A percentile compares a stretch with the other conserved stretches of the same genome.
These are phyloP conservation scores for Fistulifera pelliculosa DNA, from an alignment of 108 stramenopile genomes.

Conservation along the genomic window DNA sequence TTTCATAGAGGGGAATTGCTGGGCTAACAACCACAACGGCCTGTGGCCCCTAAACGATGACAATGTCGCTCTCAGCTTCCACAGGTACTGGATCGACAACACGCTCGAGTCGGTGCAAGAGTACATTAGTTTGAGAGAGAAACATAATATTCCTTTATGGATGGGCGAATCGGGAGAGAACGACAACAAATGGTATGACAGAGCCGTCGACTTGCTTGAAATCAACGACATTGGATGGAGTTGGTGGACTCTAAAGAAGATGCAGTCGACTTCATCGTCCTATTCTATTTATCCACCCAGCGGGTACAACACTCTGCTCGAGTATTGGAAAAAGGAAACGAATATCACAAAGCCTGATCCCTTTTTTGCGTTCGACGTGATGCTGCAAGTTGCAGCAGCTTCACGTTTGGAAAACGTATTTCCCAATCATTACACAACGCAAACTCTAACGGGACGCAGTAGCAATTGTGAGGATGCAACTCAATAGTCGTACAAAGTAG, in stretches of 20 bases:
- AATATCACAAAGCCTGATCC: not conserved
- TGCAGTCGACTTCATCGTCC: not conserved
- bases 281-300: not conserved
- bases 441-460: not conserved
- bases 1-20: not conserved
- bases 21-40: slow-evolving; percentile 2
- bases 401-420: not conserved
- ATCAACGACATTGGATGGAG: not conserved
- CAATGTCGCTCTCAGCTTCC: slow-evolving; percentile 1
- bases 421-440: not conserved
- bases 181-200: not conserved
- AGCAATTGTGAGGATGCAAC: no score
- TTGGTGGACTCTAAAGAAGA: not conserved
- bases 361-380: not conserved
- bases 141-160: not conserved
- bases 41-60: not conserved
- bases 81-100: slow-evolving; percentile 1
- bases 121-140: not conserved
- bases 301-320: not conserved
- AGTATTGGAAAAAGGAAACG: not conserved
- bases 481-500: no score
- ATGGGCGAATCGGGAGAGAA: slow-evolving; percentile 5
- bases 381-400: not conserved
- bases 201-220: not conserved
- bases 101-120: slow-evolving; percentile 1